Evolutionary conservation across 495 filamentous ascomycete genomes (phyloP).

Genomic region (Beverwykella pulmonaria): DNA sequence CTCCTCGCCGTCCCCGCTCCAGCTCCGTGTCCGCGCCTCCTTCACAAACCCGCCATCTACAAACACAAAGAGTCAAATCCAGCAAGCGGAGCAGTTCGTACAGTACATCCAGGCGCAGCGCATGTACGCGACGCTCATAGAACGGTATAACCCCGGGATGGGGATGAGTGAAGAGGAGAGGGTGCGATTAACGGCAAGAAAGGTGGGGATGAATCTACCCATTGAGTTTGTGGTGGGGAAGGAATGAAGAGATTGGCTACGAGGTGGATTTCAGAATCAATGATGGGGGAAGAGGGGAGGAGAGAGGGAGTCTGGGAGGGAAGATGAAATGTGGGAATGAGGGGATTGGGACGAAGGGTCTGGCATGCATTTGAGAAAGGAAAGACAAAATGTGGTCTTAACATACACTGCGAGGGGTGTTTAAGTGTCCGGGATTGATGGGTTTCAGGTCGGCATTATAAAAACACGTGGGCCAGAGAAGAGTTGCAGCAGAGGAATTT

Average conservation of each 20-base stretch:
- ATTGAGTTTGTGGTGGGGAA: conserved; percentile 17
- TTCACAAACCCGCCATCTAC: conserved; percentile 45
- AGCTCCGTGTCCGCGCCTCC: conserved; percentile 50
- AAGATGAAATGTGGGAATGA: too few relatives aligned
- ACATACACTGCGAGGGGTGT: too few relatives aligned
- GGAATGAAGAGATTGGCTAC: background rate
- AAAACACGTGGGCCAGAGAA: too few relatives aligned
- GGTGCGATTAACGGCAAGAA: conserved; percentile 77
- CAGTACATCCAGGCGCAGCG: conserved; percentile 82
- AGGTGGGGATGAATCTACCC: conserved; percentile 88
- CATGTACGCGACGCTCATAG: conserved; percentile 74
- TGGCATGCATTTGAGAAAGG: too few relatives aligned
- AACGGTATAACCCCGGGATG: conserved; percentile 92
- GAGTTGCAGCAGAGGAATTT: too few relatives aligned
- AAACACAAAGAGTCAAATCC: conserved; percentile 30
- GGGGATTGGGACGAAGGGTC: too few relatives aligned
- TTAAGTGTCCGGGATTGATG: too few relatives aligned
- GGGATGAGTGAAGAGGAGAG: conserved; percentile 80
- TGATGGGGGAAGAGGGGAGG: background rate
- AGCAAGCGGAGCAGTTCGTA: conserved; percentile 71
- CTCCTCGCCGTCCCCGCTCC: conserved; percentile 53
- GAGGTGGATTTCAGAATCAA: background rate
- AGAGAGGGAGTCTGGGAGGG: too few relatives aligned
- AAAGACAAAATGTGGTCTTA: too few relatives aligned
- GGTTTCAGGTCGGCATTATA: too few relatives aligned